phyloP scores from a whole-genome alignment of 768 basidiomycete species.

The Mycena belliarum region DNA sequence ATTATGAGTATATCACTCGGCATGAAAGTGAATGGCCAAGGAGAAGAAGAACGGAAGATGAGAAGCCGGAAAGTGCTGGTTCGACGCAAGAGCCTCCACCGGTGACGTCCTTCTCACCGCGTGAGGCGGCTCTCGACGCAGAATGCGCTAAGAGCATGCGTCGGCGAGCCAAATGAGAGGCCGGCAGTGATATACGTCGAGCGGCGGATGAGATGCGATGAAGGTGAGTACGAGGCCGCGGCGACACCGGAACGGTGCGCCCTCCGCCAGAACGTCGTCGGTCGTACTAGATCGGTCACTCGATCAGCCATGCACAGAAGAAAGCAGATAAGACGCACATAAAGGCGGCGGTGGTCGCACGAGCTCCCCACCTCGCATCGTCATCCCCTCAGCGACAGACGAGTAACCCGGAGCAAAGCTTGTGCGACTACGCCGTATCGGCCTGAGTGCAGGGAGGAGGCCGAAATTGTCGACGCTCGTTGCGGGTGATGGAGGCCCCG shows the following conservation, averaged over 20 bases:
- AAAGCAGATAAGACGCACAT: slow-evolving; percentile 43
- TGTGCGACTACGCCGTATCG: slow-evolving; percentile 31
- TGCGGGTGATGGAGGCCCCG: background rate
- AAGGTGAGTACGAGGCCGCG: slow-evolving; percentile 70
- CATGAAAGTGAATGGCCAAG: too few species aligned
- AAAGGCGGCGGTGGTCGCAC: slow-evolving; percentile 64
- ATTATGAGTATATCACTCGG: too few species aligned
- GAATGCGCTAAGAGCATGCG: slow-evolving; percentile 61
- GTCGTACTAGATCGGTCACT: slow-evolving; percentile 62
- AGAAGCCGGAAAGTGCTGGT: too few species aligned
- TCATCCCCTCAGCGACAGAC: slow-evolving; percentile 21
- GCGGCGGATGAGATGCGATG: slow-evolving; percentile 71
- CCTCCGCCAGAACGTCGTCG: slow-evolving; percentile 80
- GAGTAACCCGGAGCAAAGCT: slow-evolving; percentile 26
- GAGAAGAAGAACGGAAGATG: too few species aligned
- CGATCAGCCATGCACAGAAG: background rate
- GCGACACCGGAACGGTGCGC: slow-evolving; percentile 72
- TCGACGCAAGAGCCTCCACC: slow-evolving; percentile 8
- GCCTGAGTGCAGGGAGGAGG: slow-evolving; percentile 4
- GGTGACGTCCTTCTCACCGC: slow-evolving; percentile 10
- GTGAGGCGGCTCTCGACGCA: slow-evolving; percentile 37
- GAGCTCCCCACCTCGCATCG: slow-evolving; percentile 45
- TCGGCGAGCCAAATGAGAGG: slow-evolving; percentile 62
- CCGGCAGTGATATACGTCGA: slow-evolving; percentile 82
- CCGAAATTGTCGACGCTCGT: slow-evolving; percentile 31